A percentile compares a stretch with the other conserved stretches of the same genome.
Conservation (phyloP, 345 rosid genomes). For the Lepidium africanum region DNA sequence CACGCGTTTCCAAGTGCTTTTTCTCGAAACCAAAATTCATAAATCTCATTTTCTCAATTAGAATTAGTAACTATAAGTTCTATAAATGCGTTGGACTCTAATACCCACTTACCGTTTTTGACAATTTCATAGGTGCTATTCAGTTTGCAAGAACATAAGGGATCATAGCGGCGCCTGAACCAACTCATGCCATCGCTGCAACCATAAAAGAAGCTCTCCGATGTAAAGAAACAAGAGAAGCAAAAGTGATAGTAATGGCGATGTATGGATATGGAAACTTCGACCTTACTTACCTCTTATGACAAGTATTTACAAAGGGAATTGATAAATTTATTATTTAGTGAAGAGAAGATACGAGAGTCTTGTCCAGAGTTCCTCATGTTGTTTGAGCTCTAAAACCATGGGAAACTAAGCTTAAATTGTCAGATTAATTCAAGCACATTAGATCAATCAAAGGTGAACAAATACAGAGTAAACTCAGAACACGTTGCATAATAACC, state of each 20-base stretch:
- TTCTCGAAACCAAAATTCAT: too few species aligned
- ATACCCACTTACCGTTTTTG: too few species aligned
- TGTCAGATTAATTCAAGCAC: neutral
- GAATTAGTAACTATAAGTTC: too few species aligned
- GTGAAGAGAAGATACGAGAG: slow-evolving; percentile 49
- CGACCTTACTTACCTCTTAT: slow-evolving; percentile 55
- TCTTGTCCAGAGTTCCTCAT: slow-evolving; percentile 64
- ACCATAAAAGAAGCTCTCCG: slow-evolving; percentile 79
- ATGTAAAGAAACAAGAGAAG: slow-evolving; percentile 73
- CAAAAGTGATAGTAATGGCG: slow-evolving; percentile 78
- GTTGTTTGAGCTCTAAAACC: slow-evolving; percentile 17
- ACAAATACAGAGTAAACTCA: too few species aligned
- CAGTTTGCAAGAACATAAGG: slow-evolving; percentile 85
- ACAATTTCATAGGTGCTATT: neutral
- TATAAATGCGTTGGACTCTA: too few species aligned
- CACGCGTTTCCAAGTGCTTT: too few species aligned
- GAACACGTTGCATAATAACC: too few species aligned
- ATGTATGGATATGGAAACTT: slow-evolving; percentile 98
- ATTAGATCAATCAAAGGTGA: too few species aligned
- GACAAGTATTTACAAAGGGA: slow-evolving; percentile 72
- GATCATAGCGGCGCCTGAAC: slow-evolving; percentile 87
- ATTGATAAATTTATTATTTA: slow-evolving; percentile 65
- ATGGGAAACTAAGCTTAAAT: neutral
- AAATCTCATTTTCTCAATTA: neutral
- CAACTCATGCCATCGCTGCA: slow-evolving; percentile 92